phyloP scores from a whole-genome alignment of 441 rosid species.

The Arabidopsis lyrata region DNA sequence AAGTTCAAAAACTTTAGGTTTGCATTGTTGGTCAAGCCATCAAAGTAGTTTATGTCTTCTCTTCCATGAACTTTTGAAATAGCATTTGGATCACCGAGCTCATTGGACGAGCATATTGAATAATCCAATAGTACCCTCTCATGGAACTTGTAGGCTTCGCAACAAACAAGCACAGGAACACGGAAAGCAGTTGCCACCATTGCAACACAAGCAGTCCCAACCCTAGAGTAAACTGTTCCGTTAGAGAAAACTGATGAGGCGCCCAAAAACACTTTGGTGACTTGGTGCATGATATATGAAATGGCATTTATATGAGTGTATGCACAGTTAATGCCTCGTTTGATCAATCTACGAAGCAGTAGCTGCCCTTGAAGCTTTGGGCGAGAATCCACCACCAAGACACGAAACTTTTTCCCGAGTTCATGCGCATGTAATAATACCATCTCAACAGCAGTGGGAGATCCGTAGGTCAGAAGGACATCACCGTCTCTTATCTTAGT shows the following conservation, averaged over 20 bases:
- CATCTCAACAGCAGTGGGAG: constrained; percentile 89
- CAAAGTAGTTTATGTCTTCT: constrained; percentile 65
- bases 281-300: constrained; percentile 95
- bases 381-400: constrained; percentile 88
- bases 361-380: constrained; percentile 92
- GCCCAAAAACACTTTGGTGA: constrained; percentile 86
- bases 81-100: constrained; percentile 92
- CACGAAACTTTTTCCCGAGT: constrained; percentile 76
- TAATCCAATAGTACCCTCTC: constrained; percentile 94
- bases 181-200: constrained; percentile 92
- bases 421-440: constrained; percentile 84
- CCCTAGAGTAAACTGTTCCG: constrained; percentile 95
- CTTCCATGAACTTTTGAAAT: constrained; percentile 75
- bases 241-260: constrained; percentile 92
- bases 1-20: constrained; percentile 82
- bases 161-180: constrained; percentile 88
- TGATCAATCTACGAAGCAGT: constrained; percentile 87
- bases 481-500: constrained; percentile 89
- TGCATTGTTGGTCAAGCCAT: constrained; percentile 58
- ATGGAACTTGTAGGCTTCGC: constrained; percentile 96
- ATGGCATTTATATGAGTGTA: constrained; percentile 89
- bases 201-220: constrained; percentile 95
- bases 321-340: constrained; percentile 80
- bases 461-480: constrained; percentile 90
- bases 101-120: constrained; percentile 82